Evolutionary conservation across 345 rosid genomes (phyloP).

Genomic region (Eucalyptus polyanthemos): DNA sequence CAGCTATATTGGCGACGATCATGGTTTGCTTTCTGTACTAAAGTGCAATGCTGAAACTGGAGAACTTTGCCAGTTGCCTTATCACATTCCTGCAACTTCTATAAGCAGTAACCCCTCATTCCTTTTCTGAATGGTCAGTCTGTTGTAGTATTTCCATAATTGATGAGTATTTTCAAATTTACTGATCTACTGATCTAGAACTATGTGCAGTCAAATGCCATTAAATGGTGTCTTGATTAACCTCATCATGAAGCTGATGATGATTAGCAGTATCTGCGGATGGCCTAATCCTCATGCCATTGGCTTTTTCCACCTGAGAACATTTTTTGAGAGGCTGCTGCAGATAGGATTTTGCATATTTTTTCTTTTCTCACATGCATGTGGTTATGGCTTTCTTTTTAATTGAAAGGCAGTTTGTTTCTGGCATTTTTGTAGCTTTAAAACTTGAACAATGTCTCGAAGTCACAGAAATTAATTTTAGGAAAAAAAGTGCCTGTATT

Average conservation of each 20-base stretch:
- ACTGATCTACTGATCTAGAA: neutral
- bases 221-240: neutral
- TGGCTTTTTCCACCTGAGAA: neutral
- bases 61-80: conserved; percentile 35
- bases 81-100: conserved; percentile 23
- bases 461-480: neutral
- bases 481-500: neutral
- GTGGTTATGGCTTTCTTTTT: neutral
- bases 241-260: neutral
- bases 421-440: neutral
- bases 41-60: conserved; percentile 34
- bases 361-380: neutral
- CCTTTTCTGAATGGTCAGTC: neutral
- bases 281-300: neutral
- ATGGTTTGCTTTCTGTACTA: conserved; percentile 38
- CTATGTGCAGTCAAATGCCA: neutral
- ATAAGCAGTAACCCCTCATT: conserved; percentile 26
- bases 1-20: conserved; percentile 56
- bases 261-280: neutral
- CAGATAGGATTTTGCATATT: neutral
- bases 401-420: neutral
- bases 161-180: neutral
- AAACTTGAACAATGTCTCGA: neutral
- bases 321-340: neutral
- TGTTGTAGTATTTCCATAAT: neutral